Evolutionary conservation across 805 yeast genomes (phyloP), one percentile per base, ranked within the genome.

Genomic region (Henningerozyma blattae): DNA sequence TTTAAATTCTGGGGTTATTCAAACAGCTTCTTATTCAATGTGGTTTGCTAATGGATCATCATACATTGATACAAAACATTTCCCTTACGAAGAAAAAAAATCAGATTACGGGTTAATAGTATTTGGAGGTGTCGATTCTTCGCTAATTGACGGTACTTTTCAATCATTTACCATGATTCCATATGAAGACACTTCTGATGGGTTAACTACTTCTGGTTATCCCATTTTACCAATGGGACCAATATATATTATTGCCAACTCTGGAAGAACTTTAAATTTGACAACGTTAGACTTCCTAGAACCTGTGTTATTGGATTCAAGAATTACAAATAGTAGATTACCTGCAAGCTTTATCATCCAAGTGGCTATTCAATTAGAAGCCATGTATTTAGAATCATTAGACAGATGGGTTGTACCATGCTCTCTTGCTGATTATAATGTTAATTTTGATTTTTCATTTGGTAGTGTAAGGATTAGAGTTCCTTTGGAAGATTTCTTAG

Each of bases 311-410:
- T 47, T 80, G 15, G 85, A 79, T 47, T 59, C 82, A 1, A 61
- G 83, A 36, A 59, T 66, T 27, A 40, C 53, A 9, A 68, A 55
- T 49, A 64, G 63, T 19, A 68, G 60, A 47, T 50, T 81, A 24
- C 89, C 89, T 0, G 55, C 67, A 27, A 65, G 68, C 30, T 49
- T 71, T 4, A 58, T 81, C 28, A 62, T 80, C 33, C 71, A 70
- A 43, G 54, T 81, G 20, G 84, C 87, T 0, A 62, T 79, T 18
- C 87, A 81, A 53, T 58, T 77, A 27, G 75, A 76, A 46, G 89
- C 89, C 0, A 69, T 64, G 41, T 81, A 71, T 48, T 64, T 69
- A 3, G 50, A 56, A 4, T 58, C 61, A 5, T 46, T 62, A 5
- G 60, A 58, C 17, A 46, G 65, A 14, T 81, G 89, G 89, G 45